A percentile compares a stretch with the other conserved stretches of the same genome.
Conservation (phyloP, 331 rosid genomes). For the Acacia pycnantha region DNA sequence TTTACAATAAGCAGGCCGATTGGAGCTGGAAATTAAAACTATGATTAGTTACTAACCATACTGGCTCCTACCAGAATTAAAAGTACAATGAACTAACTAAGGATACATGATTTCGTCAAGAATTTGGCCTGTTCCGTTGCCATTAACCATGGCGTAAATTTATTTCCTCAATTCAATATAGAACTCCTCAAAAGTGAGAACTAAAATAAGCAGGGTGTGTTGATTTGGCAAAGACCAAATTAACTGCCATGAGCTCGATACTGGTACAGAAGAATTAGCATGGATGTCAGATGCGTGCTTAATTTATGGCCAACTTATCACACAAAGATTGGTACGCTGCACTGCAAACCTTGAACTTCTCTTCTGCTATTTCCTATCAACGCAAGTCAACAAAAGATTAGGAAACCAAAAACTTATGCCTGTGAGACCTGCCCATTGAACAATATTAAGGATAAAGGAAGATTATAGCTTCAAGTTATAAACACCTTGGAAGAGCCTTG, state of each 20-base stretch:
- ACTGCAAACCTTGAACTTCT: conserved; percentile 79
- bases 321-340: conserved; percentile 77
- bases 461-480: conserved; percentile 2
- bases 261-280: conserved; percentile 15
- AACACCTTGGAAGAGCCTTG: conserved; percentile 79
- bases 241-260: conserved; percentile 5
- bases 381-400: not conserved
- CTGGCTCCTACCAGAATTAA: not conserved
- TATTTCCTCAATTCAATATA: conserved; percentile 22
- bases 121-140: not conserved
- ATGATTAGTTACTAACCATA: not conserved
- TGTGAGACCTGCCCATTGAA: not conserved
- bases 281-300: conserved; percentile 29
- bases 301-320: conserved; percentile 50
- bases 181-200: not conserved
- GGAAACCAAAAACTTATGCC: not conserved
- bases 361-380: conserved; percentile 66
- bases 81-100: not conserved
- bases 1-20: not conserved
- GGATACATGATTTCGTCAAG: conserved; percentile 12
- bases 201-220: conserved; percentile 12
- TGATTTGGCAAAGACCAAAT: conserved; percentile 13
- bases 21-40: not conserved
- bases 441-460: conserved; percentile 7
- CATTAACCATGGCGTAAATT: not conserved